phyloP scores from a whole-genome alignment of 768 basidiomycete species.

The Artomyces pyxidatus region DNA sequence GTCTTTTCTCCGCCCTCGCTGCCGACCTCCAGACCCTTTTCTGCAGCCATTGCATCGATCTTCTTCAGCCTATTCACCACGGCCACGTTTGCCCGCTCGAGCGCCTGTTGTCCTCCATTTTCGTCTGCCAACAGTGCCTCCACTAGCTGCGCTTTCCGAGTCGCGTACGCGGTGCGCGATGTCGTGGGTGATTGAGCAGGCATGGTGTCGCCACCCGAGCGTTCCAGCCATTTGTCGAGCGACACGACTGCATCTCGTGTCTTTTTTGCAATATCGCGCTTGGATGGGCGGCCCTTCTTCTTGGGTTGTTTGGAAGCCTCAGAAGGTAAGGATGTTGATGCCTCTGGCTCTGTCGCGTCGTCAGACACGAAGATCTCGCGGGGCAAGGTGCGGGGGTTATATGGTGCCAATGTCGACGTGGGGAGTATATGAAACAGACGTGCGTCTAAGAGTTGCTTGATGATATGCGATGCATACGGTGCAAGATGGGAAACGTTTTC shows the following conservation, averaged over 20 bases:
- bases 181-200: conserved; percentile 23
- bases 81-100: conserved; percentile 38
- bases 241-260: conserved; percentile 26
- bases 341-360: conserved; percentile 2
- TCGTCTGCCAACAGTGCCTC: conserved; percentile 20
- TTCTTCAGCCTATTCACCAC: conserved; percentile 47
- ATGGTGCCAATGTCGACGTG: conserved; percentile 34
- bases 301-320: conserved; percentile 3
- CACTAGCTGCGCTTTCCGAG: conserved; percentile 35
- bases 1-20: conserved; percentile 35
- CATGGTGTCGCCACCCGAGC: conserved; percentile 15
- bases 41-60: conserved; percentile 38
- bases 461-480: conserved; percentile 41
- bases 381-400: conserved; percentile 60
- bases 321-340: neutral
- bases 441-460: conserved; percentile 39
- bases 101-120: conserved; percentile 17
- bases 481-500: conserved; percentile 37
- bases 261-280: conserved; percentile 10
- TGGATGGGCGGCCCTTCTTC: conserved; percentile 17
- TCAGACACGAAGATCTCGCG: conserved; percentile 54
- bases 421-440: conserved; percentile 58
- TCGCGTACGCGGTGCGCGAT: conserved; percentile 34
- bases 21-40: conserved; percentile 32
- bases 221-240: conserved; percentile 61